These are phyloP conservation scores for Mrakia hoshinonis DNA, from an alignment of 768 basidiomycete genomes.

Conservation along the genomic window DNA sequence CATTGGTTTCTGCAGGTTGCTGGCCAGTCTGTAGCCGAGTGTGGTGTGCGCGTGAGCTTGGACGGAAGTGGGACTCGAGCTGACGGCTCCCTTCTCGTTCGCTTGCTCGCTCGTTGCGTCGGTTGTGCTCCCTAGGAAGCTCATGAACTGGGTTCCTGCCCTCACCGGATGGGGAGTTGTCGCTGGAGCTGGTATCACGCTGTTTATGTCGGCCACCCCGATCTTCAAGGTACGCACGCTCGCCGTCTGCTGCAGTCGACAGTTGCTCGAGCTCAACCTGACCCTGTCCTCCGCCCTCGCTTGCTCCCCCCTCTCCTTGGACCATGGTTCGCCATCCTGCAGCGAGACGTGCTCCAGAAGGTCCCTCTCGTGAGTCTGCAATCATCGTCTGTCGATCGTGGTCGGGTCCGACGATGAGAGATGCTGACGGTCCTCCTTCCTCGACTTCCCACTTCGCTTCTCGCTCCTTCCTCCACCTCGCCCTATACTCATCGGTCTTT, in stretches of 20 bases:
- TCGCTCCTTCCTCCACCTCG: not conserved
- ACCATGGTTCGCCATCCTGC: not conserved
- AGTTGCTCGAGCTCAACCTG: not conserved
- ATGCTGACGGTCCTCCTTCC: not conserved
- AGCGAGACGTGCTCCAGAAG: slow-evolving; percentile 22
- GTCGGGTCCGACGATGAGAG: no score
- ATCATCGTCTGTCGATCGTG: not conserved
- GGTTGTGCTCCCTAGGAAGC: slow-evolving; percentile 6
- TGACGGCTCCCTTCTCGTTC: no score
- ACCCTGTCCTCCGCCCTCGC: not conserved
- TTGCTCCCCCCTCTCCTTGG: not conserved
- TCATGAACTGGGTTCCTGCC: slow-evolving; percentile 12
- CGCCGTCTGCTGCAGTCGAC: not conserved
- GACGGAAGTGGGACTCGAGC: no score
- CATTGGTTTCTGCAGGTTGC: no score
- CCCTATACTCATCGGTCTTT: not conserved
- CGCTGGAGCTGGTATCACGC: slow-evolving; percentile 21
- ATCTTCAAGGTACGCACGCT: slow-evolving; percentile 25
- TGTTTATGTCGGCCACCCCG: slow-evolving; percentile 25
- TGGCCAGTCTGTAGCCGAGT: no score
- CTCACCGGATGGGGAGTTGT: slow-evolving; percentile 17
- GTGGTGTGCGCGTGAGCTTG: no score
- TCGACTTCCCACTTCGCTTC: not conserved
- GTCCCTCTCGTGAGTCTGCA: slow-evolving; percentile 3
- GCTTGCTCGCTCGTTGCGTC: not conserved